These are phyloP conservation scores for Datisca glomerata DNA, from an alignment of 306 rosid species.

Conservation along the genomic window DNA sequence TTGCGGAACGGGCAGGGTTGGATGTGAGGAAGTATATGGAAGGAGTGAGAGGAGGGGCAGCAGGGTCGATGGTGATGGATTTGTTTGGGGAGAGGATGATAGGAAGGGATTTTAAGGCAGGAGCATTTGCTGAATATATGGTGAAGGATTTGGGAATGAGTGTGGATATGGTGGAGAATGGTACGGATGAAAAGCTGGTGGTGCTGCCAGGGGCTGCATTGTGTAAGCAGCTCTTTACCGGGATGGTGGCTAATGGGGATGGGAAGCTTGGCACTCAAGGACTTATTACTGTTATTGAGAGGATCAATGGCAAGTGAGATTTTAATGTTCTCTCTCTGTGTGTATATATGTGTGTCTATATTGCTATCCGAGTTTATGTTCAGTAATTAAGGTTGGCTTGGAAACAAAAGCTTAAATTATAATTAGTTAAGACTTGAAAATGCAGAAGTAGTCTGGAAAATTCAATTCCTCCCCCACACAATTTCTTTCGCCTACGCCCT, in stretches of 20 bases:
- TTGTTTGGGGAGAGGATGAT: conserved; percentile 64
- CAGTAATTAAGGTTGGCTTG: no score
- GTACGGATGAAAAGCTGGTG: conserved; percentile 23
- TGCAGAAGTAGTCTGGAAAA: no score
- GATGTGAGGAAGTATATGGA: conserved; percentile 32
- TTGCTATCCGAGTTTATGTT: no score
- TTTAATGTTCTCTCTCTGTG: no score
- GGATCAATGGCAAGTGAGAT: conserved; percentile 55
- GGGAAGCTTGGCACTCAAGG: conserved; percentile 70
- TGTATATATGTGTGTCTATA: no score
- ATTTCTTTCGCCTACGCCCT: no score
- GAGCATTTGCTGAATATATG: conserved; percentile 59
- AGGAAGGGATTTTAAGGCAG: conserved; percentile 46
- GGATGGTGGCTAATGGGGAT: conserved; percentile 73
- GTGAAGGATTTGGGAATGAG: conserved; percentile 93
- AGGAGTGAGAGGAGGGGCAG: conserved; percentile 50
- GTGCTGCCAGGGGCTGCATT: conserved; percentile 76
- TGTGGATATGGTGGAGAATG: conserved; percentile 29
- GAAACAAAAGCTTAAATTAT: no score
- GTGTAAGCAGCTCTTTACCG: conserved; percentile 48
- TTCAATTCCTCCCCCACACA: no score
- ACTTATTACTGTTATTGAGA: conserved; percentile 52
- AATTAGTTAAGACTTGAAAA: no score
- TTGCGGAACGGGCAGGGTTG: conserved; percentile 59
- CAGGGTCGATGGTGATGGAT: conserved; percentile 56